Evolutionary conservation across 78 protist genomes (phyloP), one percentile per base, ranked within the genome.

Genomic region (Protostelium mycophagum): DNA sequence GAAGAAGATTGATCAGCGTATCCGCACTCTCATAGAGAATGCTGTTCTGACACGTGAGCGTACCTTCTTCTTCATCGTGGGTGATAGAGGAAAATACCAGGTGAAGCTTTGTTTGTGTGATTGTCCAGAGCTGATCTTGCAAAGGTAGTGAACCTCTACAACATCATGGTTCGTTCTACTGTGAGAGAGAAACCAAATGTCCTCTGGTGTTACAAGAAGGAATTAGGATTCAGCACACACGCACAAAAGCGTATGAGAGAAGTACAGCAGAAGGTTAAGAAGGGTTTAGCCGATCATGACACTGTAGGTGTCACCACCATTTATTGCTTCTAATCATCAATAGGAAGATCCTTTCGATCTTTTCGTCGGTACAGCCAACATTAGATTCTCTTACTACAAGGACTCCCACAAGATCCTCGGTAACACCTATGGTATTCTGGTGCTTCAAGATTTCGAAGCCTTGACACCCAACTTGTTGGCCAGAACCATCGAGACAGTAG

Each of bases 401-500:
- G 99, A 99, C 37, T 91, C 99, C n/a, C 98, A 97, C 36, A 97
- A 95, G 88, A 88, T 99, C n/a, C 97, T 99, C 28, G 99, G 99
- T 84, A 89, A 94, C 86, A 99, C 99, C 28, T 99, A 90, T 86
- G 99, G 99, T 38, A 98, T 99, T 99, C 88, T 91, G 86, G 98
- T 99, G 16, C 95, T 99, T 85, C 99, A 98, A 87, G 99, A 99
- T 90, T 98, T 98, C 87, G 99, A 98, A 93, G 99, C 99, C 5
- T 51, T 99, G 36, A 98, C 99, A 0, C 99, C 99, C 1, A 98
- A 98, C 90, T 29, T 97, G 38, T 97, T 99, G 23, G 99, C 99
- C 28, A 87, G 99, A 1, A 98, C 99, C 0, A 85, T 99, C 38
- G 99, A 99, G 90, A 98, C 99, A 0, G 99, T 99, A 9, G 98